A percentile compares a stretch with the other conserved stretches of the same genome.
Conservation (phyloP, 2,329 filamentous ascomycete species). For the Hypoxylon sp. region DNA sequence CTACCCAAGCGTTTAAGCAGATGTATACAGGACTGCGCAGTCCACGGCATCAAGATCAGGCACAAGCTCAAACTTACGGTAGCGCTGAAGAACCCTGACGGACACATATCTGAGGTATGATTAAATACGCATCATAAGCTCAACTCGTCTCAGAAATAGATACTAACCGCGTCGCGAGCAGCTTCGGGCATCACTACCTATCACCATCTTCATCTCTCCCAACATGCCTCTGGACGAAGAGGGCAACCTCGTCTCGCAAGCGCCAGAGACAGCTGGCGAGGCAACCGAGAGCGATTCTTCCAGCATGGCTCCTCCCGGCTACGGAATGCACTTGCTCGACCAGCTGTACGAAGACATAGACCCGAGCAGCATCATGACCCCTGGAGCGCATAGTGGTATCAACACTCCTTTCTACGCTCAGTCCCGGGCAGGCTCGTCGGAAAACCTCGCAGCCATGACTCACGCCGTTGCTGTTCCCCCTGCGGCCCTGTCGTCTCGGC, state of each 20-base stretch:
- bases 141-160: constrained; percentile 20
- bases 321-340: constrained; percentile 89
- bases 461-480: constrained; percentile 55
- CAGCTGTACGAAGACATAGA: constrained; percentile 90
- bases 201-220: constrained; percentile 95
- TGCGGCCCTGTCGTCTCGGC: constrained; percentile 66
- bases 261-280: constrained; percentile 56
- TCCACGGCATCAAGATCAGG: constrained; percentile 86
- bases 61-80: constrained; percentile 94
- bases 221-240: constrained; percentile 89
- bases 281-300: constrained; percentile 60
- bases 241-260: constrained; percentile 75
- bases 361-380: constrained; percentile 73
- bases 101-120: constrained; percentile 85
- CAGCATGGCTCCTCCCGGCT: constrained; percentile 85
- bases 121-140: constrained; percentile 1
- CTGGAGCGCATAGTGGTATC: constrained; percentile 73
- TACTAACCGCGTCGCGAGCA: constrained; percentile 45
- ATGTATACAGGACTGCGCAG: constrained; percentile 90
- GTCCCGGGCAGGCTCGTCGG: constrained; percentile 78
- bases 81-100: constrained; percentile 92
- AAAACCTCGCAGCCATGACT: constrained; percentile 75
- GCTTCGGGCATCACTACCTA: constrained; percentile 87
- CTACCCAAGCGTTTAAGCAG: constrained; percentile 82
- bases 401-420: constrained; percentile 80